These are phyloP conservation scores for Colletotrichum somersetense DNA, from an alignment of 2,329 filamentous ascomycete genomes.

Conservation along the genomic window DNA sequence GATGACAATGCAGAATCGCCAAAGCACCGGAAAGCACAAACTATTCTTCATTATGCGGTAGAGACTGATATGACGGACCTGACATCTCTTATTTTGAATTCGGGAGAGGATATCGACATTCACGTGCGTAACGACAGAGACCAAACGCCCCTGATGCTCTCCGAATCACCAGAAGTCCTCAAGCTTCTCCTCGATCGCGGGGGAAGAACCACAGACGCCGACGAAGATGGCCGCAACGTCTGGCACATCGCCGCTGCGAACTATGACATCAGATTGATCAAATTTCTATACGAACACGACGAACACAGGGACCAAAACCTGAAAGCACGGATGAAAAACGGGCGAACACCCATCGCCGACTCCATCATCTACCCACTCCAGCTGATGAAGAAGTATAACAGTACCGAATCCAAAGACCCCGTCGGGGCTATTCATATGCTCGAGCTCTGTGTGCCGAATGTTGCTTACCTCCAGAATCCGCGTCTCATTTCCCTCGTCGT, in stretches of 20 bases:
- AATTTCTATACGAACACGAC: constrained; percentile 50
- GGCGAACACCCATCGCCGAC: constrained; percentile 50
- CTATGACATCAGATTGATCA: constrained; percentile 48
- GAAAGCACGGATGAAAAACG: constrained; percentile 38
- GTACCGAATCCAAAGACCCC: no score
- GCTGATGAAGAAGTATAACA: neutral
- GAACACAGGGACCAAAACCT: constrained; percentile 48
- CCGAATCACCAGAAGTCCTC: constrained; percentile 47
- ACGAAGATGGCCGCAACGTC: constrained; percentile 51
- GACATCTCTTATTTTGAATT: constrained; percentile 47
- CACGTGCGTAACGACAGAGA: constrained; percentile 46
- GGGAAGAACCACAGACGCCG: constrained; percentile 48
- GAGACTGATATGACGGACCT: constrained; percentile 42
- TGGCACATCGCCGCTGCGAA: constrained; percentile 55
- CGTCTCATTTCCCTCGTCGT: constrained; percentile 43
- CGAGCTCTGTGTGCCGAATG: neutral
- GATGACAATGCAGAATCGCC: neutral
- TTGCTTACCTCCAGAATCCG: constrained; percentile 17
- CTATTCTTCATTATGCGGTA: constrained; percentile 33
- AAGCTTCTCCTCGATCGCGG: constrained; percentile 46
- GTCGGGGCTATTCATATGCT: constrained; percentile 25
- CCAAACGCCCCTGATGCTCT: constrained; percentile 53
- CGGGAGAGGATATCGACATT: constrained; percentile 49
- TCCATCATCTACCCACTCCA: constrained; percentile 44
- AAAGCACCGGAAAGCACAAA: neutral